Percentiles rank a stretch among this genome's conserved stretches.
These are phyloP conservation scores for Ophiosphaerella narmari DNA, from an alignment of 2,329 filamentous ascomycete genomes.

Conservation along the genomic window DNA sequence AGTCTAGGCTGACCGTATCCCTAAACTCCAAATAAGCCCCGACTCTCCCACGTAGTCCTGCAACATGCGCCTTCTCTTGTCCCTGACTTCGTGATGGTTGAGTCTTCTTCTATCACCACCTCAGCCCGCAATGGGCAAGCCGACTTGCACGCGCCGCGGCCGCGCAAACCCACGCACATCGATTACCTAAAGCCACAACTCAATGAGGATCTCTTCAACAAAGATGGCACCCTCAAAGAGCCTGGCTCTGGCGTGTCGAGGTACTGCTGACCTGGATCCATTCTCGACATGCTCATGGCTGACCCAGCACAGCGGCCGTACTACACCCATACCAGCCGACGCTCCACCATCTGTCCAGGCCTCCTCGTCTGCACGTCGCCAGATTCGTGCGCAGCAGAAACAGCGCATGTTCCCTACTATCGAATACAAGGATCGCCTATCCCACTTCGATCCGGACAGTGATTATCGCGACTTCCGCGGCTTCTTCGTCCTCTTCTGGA, in stretches of 20 bases:
- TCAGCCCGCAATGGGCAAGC: slow-evolving; percentile 27
- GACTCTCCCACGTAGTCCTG: slow-evolving; percentile 10
- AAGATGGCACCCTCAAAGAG: slow-evolving; percentile 29
- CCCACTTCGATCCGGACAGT: slow-evolving; percentile 90
- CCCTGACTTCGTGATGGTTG: slow-evolving; percentile 32
- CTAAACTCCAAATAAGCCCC: slow-evolving; percentile 4
- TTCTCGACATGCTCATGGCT: slow-evolving; percentile 11
- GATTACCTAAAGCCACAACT: slow-evolving; percentile 43
- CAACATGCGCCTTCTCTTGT: slow-evolving; percentile 24
- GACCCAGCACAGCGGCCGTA: slow-evolving; percentile 68
- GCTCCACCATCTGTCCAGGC: slow-evolving; percentile 90
- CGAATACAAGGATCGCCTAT: slow-evolving; percentile 86
- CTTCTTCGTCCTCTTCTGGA: slow-evolving; percentile 99
- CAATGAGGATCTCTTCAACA: slow-evolving; percentile 36
- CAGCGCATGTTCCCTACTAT: slow-evolving; percentile 90
- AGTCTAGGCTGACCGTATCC: slow-evolving; percentile 36
- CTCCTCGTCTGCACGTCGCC: slow-evolving; percentile 81
- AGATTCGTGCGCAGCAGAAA: slow-evolving; percentile 78
- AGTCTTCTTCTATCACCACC: slow-evolving; percentile 37
- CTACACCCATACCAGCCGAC: slow-evolving; percentile 83
- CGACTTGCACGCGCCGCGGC: slow-evolving; percentile 39
- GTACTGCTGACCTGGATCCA: slow-evolving; percentile 66
- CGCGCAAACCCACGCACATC: slow-evolving; percentile 42
- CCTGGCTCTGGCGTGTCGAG: slow-evolving; percentile 42
- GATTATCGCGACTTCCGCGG: slow-evolving; percentile 94